Evolutionary conservation across 371 early-diverging fungal genomes (phyloP), one percentile per base, ranked within the genome.

Genomic region (Syncephalis plumigaleata): DNA sequence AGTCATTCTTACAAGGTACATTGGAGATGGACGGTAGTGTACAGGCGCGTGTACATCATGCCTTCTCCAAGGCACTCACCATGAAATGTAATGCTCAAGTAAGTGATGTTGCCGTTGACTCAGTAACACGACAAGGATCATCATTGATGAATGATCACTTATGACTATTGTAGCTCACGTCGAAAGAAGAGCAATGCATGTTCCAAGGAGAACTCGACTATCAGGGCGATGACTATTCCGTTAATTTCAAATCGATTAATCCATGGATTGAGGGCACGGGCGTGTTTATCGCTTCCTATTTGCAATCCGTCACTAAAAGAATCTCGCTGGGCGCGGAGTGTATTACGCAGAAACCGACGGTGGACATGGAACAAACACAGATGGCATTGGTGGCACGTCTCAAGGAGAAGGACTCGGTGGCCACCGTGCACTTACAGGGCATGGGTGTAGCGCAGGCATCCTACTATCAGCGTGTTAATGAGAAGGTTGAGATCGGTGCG

Each of bases 221-320:
- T 64, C 71, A 75, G 48, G 96, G 94, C 46, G 56, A 71, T 17
- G 93, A 93, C 63, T 92, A 70, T 60, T 68, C 84, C 22, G 46
- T 82, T 50, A 91, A 84, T 65, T 50, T 85, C 58, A 95, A 93
- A 74, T 85, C 86, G 44, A 76, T 92, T 68, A 94, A 97, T 73
- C 89, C 94, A 36, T 82, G 81, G 15, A 64, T 85, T 43, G 93
- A 91, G 52, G 65, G 66, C 49, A 95, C 93, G 15, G 96, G 96
- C 50, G 79, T 92, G 48, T 90, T 73, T 59, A 68, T 84, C 54
- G 74, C 80, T 42, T 78, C 75, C 45, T 90, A 88, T 68, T 66
- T 97, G 47, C 96, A 97, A 68, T 90, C 95, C 36, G 68, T 97
- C 48, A 73, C 91, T 16, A 66, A 73, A 46, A 65, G 81, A 44